Percentiles rank a stretch among this genome's conserved stretches.
phyloP scores from a whole-genome alignment of 2,329 filamentous ascomycete genomes.

The Claviceps capensis region DNA sequence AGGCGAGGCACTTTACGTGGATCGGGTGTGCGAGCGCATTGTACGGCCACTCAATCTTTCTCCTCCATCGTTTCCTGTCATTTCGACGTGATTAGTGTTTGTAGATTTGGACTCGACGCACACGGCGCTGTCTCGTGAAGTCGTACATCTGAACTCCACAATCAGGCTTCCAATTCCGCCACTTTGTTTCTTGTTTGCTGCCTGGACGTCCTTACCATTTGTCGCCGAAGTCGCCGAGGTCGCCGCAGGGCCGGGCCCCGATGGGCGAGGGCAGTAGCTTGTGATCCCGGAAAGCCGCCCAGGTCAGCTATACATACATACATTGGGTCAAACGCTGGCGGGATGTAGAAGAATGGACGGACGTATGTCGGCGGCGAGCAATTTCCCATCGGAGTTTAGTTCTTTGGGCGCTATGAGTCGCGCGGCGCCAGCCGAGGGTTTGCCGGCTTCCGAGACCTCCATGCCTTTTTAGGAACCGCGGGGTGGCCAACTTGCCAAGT shows the following conservation, averaged over 20 bases:
- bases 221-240: constrained; percentile 11
- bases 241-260: not conserved
- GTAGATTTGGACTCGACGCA: constrained; percentile 8
- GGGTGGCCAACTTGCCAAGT: too few species aligned
- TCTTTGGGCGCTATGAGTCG: too few species aligned
- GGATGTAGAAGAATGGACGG: too few species aligned
- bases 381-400: too few species aligned
- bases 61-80: too few species aligned
- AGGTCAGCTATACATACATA: not conserved
- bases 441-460: too few species aligned
- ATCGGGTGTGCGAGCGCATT: constrained; percentile 60
- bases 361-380: too few species aligned
- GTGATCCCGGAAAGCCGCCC: not conserved
- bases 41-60: constrained; percentile 32
- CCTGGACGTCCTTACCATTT: constrained; percentile 18
- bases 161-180: constrained; percentile 41
- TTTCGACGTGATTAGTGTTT: not conserved
- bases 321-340: too few species aligned
- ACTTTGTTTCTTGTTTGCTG: constrained; percentile 36
- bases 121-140: too few species aligned
- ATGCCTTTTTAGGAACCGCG: too few species aligned
- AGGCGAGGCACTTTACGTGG: constrained; percentile 52
- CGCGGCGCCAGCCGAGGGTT: too few species aligned
- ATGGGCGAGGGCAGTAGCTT: not conserved
- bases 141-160: constrained; percentile 36